These are phyloP conservation scores for Rheum nobile DNA, from an alignment of 148 eudicot species.

Conservation along the genomic window DNA sequence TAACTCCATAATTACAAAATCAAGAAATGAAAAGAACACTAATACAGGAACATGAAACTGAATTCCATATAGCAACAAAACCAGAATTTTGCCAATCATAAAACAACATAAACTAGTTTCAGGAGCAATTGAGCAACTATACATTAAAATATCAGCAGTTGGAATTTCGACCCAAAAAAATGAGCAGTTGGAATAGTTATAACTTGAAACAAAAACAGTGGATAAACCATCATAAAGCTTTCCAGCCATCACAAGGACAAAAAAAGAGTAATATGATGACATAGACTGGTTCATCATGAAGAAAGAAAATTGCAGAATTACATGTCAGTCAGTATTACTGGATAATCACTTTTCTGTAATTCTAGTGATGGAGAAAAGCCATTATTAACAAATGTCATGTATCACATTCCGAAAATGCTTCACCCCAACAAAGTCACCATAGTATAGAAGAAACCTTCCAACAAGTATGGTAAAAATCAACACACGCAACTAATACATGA, in stretches of 20 bases:
- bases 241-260: not conserved
- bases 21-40: too few relatives aligned
- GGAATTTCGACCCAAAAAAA: too few relatives aligned
- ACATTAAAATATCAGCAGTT: not conserved
- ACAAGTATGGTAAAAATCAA: not conserved
- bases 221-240: not conserved
- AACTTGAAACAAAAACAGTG: not conserved
- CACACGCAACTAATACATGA: not conserved
- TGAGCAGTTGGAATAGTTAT: not conserved
- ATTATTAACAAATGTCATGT: not conserved
- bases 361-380: not conserved
- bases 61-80: not conserved
- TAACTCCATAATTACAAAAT: slow-evolving; percentile 5
- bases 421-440: not conserved
- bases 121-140: slow-evolving; percentile 6
- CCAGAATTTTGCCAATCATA: not conserved
- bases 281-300: not conserved
- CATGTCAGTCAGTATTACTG: not conserved
- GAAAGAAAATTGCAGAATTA: not conserved
- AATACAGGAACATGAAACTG: not conserved
- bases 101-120: not conserved
- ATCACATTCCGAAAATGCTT: not conserved
- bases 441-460: not conserved
- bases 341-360: not conserved
- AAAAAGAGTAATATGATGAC: not conserved